Evolutionary conservation across 352 stramenopile genomes (phyloP).

Genomic region (Pythium monospermum): DNA sequence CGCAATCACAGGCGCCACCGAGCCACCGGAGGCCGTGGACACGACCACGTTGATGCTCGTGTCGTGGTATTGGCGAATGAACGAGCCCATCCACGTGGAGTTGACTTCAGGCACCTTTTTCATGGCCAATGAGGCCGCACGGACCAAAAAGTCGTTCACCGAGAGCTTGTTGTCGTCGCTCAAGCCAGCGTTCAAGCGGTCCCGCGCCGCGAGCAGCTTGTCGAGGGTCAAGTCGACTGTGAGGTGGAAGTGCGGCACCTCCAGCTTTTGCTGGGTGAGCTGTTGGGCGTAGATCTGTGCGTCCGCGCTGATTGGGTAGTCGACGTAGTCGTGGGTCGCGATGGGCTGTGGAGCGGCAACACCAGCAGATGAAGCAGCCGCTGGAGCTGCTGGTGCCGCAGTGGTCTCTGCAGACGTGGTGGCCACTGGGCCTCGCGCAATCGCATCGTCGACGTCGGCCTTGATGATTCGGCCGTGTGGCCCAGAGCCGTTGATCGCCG

Average conservation of each 20-base stretch:
- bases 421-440: conserved; percentile 52
- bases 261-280: conserved; percentile 91
- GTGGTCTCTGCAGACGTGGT: conserved; percentile 16
- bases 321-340: conserved; percentile 79
- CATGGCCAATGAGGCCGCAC: conserved; percentile 93
- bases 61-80: conserved; percentile 94
- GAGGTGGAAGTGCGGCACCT: conserved; percentile 97
- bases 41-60: conserved; percentile 93
- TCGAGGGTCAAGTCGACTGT: conserved; percentile 93
- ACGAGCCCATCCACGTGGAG: conserved; percentile 82
- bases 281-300: conserved; percentile 77
- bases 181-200: conserved; percentile 90
- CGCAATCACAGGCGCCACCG: conserved; percentile 97
- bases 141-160: conserved; percentile 99
- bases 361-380: conserved; percentile 22
- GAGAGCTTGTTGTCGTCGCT: conserved; percentile 91
- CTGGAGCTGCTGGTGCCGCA: conserved; percentile 15
- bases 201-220: conserved; percentile 87
- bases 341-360: conserved; percentile 29
- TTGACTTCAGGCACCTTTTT: conserved; percentile 94
- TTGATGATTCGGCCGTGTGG: conserved; percentile 91
- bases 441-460: conserved; percentile 91
- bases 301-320: conserved; percentile 88
- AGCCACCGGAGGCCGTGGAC: conserved; percentile 50
- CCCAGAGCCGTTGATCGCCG: conserved; percentile 72